Conservation (phyloP, 1,284 basidiomycete genomes). For the Naganishia sp. region DNA sequence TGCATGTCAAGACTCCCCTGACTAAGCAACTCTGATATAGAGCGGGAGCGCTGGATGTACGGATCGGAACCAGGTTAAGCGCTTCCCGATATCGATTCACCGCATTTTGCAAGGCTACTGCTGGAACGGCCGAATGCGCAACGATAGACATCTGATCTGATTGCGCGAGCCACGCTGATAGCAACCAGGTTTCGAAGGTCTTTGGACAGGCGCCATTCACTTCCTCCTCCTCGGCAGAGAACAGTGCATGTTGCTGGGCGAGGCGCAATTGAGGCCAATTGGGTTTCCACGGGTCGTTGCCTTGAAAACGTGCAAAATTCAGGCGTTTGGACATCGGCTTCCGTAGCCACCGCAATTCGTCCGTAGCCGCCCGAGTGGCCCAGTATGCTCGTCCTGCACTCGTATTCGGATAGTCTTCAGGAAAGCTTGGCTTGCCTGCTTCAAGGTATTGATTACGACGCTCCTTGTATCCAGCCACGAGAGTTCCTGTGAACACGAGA, state of each 20-base stretch:
- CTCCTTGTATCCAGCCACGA: constrained; percentile 77
- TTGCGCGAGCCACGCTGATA: constrained; percentile 14
- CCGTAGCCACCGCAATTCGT: constrained; percentile 65
- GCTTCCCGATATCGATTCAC: constrained; percentile 19
- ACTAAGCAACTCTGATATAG: constrained; percentile 19
- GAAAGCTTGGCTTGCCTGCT: constrained; percentile 70
- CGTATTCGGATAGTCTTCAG: constrained; percentile 72
- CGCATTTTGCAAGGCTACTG: constrained; percentile 9
- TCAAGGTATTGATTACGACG: constrained; percentile 75
- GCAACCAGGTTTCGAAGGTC: constrained; percentile 18
- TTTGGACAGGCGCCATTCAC: constrained; percentile 8
- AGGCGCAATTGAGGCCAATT: constrained; percentile 68
- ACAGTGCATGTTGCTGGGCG: neutral
- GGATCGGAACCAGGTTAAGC: constrained; percentile 56
- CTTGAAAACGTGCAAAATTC: constrained; percentile 68
- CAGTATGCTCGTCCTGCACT: constrained; percentile 61
- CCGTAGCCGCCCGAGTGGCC: constrained; percentile 58
- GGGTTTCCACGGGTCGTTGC: constrained; percentile 69
- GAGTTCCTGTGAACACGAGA: constrained; percentile 73
- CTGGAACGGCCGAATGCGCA: neutral
- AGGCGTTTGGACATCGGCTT: constrained; percentile 81
- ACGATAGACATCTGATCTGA: neutral
- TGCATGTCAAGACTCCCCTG: constrained; percentile 11
- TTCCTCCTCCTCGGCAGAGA: constrained; percentile 6
- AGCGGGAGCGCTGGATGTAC: constrained; percentile 37